Evolutionary conservation across 805 yeast genomes (phyloP), one percentile per base, ranked within the genome.

Genomic region (Yamadazyma takamatsuzukensis): DNA sequence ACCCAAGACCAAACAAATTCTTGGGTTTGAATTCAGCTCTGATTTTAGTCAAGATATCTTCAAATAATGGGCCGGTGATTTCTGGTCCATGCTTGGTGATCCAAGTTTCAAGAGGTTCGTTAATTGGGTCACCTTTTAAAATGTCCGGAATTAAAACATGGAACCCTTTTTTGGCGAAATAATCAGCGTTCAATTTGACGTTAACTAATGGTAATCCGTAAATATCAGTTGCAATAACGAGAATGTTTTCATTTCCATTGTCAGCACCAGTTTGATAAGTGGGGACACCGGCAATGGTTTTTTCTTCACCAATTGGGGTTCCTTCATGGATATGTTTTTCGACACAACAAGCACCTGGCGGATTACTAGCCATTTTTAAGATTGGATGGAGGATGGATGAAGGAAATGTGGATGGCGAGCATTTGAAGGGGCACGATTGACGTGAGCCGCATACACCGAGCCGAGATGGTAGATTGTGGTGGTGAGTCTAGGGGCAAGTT

Each of bases 71-170:
- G 21, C 48, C 48, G 12, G 79, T 71, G 21, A 59, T 53, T n/a
- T 68, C 61, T 8, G 77, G 25, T 49, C 52, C n/a, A 59, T 84
- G 93, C 7, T 54, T 63, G 11, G 47, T 49, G 16, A 71, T 43
- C 94, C 95, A 87, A 0, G 47, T 51, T 17, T 48, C 52, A 5
- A 36, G 35, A 6, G 24, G 29, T 8, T 32, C 30, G 19, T 36
- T 32, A 32, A 39, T 18, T 21, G 68, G 66, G 29, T 76, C 70
- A 31, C 72, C 80, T 18, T 72, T 57, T 45, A 85, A 69, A 38
- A 84, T 67, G 56, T 87, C 96, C n/a, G 95, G 95, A 21, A 81
- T 59, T 29, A 80, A 64, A 1, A 82, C 89, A 27, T 70, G 73
- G 61, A 70, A 85, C 5, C 40, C 44, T 15, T 86, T 85, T 30